phyloP scores from a whole-genome alignment of 2,329 filamentous ascomycete genomes.

The Aspergillus tamarii region DNA sequence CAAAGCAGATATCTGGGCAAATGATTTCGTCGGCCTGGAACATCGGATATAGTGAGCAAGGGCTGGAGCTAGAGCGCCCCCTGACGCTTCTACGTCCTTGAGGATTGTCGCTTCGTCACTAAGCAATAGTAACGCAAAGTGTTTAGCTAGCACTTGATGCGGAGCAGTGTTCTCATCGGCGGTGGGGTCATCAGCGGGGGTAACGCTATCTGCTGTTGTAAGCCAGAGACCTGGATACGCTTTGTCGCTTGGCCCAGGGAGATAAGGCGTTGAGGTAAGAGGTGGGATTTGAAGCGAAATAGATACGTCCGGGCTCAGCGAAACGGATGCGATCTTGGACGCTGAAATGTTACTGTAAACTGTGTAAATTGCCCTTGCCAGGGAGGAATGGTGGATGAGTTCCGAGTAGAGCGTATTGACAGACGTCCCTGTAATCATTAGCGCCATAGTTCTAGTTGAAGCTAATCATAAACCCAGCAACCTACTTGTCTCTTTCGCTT shows the following conservation, averaged over 20 bases:
- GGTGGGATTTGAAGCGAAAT: conserved; percentile 67
- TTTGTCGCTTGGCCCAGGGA: conserved; percentile 69
- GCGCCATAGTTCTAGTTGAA: conserved; percentile 6
- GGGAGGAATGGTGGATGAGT: conserved; percentile 65
- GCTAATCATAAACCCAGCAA: background rate
- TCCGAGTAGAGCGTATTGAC: conserved; percentile 45
- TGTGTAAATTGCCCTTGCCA: conserved; percentile 81
- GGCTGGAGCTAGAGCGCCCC: conserved; percentile 73
- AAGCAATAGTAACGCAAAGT: conserved; percentile 83
- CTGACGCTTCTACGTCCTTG: conserved; percentile 67
- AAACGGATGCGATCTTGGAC: conserved; percentile 83
- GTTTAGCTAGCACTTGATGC: conserved; percentile 70
- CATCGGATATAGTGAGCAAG: conserved; percentile 73
- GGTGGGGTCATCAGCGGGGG: conserved; percentile 65
- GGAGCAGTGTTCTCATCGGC: conserved; percentile 61
- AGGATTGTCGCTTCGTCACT: conserved; percentile 82
- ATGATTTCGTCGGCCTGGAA: conserved; percentile 65
- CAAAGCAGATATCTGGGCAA: conserved; percentile 68
- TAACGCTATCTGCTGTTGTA: conserved; percentile 80
- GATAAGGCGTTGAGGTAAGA: conserved; percentile 69
- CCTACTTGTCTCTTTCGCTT: conserved; percentile 66
- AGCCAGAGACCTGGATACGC: conserved; percentile 79
- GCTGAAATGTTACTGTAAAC: conserved; percentile 79
- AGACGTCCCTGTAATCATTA: conserved; percentile 36
- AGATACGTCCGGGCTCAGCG: conserved; percentile 67